A percentile compares a stretch with the other conserved stretches of the same genome.
Conservation (phyloP, 148 eudicot species). For the Nepenthes mirabilis region DNA sequence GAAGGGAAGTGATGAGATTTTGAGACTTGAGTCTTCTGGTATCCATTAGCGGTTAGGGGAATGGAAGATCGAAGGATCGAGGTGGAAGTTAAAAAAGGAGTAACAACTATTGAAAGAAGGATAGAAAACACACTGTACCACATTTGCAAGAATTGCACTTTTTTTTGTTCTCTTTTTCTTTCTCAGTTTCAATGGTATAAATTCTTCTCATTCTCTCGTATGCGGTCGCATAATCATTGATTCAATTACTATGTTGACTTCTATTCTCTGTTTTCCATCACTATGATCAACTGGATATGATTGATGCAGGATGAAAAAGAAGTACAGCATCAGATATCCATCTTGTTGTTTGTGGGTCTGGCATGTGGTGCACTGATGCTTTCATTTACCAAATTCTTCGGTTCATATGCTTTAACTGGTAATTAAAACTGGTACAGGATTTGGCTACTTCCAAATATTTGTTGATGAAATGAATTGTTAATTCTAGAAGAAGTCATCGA, state of each 20-base stretch:
- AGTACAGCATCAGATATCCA: constrained; percentile 85
- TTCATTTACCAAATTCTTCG: constrained; percentile 46
- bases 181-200: too few relatives aligned
- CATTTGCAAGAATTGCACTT: too few relatives aligned
- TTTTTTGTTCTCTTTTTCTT: too few relatives aligned
- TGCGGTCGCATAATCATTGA: too few relatives aligned
- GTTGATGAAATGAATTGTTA: constrained; percentile 6
- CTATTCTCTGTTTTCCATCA: neutral
- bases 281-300: neutral
- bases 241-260: neutral
- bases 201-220: too few relatives aligned
- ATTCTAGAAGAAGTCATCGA: neutral
- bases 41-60: too few relatives aligned
- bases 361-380: constrained; percentile 70
- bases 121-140: too few relatives aligned
- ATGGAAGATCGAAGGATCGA: too few relatives aligned
- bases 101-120: too few relatives aligned
- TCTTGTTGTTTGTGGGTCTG: constrained; percentile 62
- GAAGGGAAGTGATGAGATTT: too few relatives aligned
- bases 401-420: constrained; percentile 70
- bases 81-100: too few relatives aligned
- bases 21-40: too few relatives aligned
- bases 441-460: neutral
- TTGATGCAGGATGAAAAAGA: constrained; percentile 62
- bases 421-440: constrained; percentile 16